Evolutionary conservation across 345 rosid genomes (phyloP), one percentile per base, ranked within the genome.

Genomic region (Camelina sativa): DNA sequence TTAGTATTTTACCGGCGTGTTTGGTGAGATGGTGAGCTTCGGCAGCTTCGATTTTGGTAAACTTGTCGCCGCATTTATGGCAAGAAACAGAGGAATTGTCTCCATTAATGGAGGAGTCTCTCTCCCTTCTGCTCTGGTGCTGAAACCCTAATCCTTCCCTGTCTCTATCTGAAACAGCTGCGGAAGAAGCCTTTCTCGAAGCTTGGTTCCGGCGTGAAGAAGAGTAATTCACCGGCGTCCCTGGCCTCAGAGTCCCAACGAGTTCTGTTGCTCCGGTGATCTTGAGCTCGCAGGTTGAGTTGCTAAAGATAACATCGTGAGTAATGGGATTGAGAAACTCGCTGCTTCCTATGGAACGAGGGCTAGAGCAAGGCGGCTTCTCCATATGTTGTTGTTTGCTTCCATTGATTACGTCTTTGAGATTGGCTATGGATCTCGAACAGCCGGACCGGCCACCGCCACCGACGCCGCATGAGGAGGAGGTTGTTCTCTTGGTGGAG

Each of bases 301-400:
- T 88, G 62, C 94, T 86, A 40, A 94, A 77, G 61, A 94, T 85
- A 22, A 94, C 97, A 66, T 94, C 98, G 76, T 94, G 98, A 73
- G 96, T 86, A 34, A 94, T 87, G 63, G 98, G 98, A 81, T 94
- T 94, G 32, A 91, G 91, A 75, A 94, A 91, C 88, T 94, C 98
- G 80, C 89, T 91, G 89, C 98, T 94, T 41, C 98, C 98, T 7
- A 94, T 90, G 61, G 98, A 94, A 79, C 98, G 87, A 64, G 98
- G 98, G 62, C 98, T 94, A 67, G 96, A 94, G 62, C 93, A 88
- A n/a, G 93, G 85, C n/a, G 98, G 97, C 74, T 82, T 90, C 73
- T 91, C 97, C 30, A 85, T 54, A 20, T 20, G 22, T 58, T 91
- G 95, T 11, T 88, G 88, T 82, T 94, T 87, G 88, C 88, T 88